Evolutionary conservation across 2,329 filamentous ascomycete species (phyloP).

Genomic region (Alternaria rosae): DNA sequence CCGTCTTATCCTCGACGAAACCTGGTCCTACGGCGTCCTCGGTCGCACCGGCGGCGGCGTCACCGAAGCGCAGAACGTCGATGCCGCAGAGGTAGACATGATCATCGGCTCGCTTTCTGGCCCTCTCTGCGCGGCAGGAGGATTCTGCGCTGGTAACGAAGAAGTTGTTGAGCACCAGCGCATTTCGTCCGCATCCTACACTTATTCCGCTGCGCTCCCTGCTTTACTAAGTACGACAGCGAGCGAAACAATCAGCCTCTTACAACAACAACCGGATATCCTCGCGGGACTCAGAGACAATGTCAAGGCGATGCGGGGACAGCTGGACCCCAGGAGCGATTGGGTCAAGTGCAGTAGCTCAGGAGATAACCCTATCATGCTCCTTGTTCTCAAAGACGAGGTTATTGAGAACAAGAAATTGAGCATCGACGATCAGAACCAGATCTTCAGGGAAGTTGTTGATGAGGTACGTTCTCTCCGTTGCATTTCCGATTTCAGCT

Average conservation of each 20-base stretch:
- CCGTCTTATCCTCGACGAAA: conserved; percentile 95
- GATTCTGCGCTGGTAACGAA: conserved; percentile 90
- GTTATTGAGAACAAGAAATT: conserved; percentile 75
- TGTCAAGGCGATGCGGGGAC: conserved; percentile 81
- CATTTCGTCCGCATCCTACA: conserved; percentile 90
- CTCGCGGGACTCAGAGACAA: conserved; percentile 82
- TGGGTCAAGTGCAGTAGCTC: conserved; percentile 86
- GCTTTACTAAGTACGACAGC: conserved; percentile 95
- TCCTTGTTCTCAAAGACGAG: conserved; percentile 84
- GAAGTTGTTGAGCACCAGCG: conserved; percentile 97
- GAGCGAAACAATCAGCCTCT: conserved; percentile 84
- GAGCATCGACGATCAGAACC: conserved; percentile 78
- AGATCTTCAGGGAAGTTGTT: conserved; percentile 86
- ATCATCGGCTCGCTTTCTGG: conserved; percentile 92
- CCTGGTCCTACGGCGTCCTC: conserved; percentile 94
- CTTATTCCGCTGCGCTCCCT: conserved; percentile 92
- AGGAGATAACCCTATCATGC: conserved; percentile 84
- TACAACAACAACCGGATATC: conserved; percentile 87
- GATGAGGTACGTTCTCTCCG: conserved; percentile 77
- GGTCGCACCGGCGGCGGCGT: conserved; percentile 90
- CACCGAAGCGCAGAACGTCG: conserved; percentile 96
- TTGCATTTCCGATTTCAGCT: background rate
- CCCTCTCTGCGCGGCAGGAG: conserved; percentile 88
- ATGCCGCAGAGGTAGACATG: conserved; percentile 94
- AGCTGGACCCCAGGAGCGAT: conserved; percentile 91